These are phyloP conservation scores for Aspergillus fructus DNA, from an alignment of 2,329 filamentous ascomycete species.

Conservation along the genomic window DNA sequence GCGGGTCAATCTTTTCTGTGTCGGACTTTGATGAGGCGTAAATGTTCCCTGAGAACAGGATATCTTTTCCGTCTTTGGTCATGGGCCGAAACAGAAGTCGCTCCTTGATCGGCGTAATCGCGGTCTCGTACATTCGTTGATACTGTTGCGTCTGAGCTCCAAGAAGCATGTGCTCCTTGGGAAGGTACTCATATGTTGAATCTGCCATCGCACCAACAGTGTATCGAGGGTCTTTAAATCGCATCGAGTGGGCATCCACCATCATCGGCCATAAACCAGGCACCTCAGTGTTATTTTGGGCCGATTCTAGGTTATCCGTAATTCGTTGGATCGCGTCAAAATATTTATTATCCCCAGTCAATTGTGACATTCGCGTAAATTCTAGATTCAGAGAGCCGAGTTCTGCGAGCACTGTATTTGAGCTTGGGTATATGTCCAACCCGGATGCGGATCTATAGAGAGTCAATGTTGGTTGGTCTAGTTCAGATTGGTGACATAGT, in stretches of 20 bases:
- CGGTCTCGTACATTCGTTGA: slow-evolving; percentile 42
- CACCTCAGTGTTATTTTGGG: slow-evolving; percentile 68
- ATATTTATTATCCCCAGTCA: slow-evolving; percentile 78
- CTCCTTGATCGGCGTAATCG: slow-evolving; percentile 40
- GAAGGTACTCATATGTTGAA: slow-evolving; percentile 52
- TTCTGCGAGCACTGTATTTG: slow-evolving; percentile 66
- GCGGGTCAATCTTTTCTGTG: slow-evolving; percentile 24
- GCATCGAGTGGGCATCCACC: slow-evolving; percentile 57
- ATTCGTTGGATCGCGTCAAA: slow-evolving; percentile 88
- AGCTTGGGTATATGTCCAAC: slow-evolving; percentile 49
- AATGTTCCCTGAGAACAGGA: slow-evolving; percentile 42
- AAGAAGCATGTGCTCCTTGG: slow-evolving; percentile 49
- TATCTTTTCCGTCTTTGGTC: slow-evolving; percentile 38
- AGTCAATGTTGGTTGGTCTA: slow-evolving; percentile 4
- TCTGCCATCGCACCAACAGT: slow-evolving; percentile 49
- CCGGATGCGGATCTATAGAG: slow-evolving; percentile 29
- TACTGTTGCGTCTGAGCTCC: slow-evolving; percentile 44
- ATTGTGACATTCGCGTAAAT: slow-evolving; percentile 82
- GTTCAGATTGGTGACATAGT: not conserved
- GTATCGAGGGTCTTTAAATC: slow-evolving; percentile 35
- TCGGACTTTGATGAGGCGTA: slow-evolving; percentile 19
- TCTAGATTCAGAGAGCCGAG: slow-evolving; percentile 82
- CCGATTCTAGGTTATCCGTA: slow-evolving; percentile 71
- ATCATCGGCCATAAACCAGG: slow-evolving; percentile 78
- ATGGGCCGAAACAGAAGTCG: slow-evolving; percentile 47